Evolutionary conservation across 2,329 filamentous ascomycete genomes (phyloP), one percentile per base, ranked within the genome.

Genomic region (Beauveria pseudobassiana): DNA sequence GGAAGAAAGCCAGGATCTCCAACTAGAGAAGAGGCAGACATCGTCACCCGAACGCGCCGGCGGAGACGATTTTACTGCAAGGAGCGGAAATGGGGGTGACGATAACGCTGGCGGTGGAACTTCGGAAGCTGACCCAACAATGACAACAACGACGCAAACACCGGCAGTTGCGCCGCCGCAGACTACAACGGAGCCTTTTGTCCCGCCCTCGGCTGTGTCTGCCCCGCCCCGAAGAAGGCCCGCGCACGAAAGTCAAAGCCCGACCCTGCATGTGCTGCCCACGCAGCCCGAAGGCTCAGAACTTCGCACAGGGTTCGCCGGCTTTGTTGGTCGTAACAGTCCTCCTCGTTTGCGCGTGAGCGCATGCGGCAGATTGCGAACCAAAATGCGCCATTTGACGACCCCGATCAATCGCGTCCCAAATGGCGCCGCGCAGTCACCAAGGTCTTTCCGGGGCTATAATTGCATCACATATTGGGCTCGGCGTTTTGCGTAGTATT

Each of bases 301-400:
- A 54, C 62, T 71, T 42, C 68, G 64, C 16, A 68, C 69, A 8
- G 59, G 18, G 20, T 59, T 59, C 22, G 63, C 66, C 26, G 67
- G 68, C 42, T 65, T 67, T 26, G 67, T 66, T 40, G 74, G 76
- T 24, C 74, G 75, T 30, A 70, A 70, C 54, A 78, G 76, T 63
- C 76, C 76, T 78, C 77, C 5, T 77, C 76, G 8, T 76, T 78
- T 67, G 75, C 76, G 28, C 71, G 76, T 52, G 73, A 77, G 63
- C 72, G 76, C 20, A 78, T 78, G 74, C 73, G 75, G 50, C 71
- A 77, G 54, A 75, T 78, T 63, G 76, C 76, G 10, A 73, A 73
- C 56, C 75, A 72, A 38, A 76, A 76, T 52, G 74, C 76, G 58
- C 76, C 76, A 40, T 74, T 78, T 63, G 76, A 77, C 30, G 76